Percentiles rank a stretch among this genome's conserved stretches.
These are phyloP conservation scores for Vickermania spadyakhi DNA, from an alignment of 208 protist species.

Conservation along the genomic window DNA sequence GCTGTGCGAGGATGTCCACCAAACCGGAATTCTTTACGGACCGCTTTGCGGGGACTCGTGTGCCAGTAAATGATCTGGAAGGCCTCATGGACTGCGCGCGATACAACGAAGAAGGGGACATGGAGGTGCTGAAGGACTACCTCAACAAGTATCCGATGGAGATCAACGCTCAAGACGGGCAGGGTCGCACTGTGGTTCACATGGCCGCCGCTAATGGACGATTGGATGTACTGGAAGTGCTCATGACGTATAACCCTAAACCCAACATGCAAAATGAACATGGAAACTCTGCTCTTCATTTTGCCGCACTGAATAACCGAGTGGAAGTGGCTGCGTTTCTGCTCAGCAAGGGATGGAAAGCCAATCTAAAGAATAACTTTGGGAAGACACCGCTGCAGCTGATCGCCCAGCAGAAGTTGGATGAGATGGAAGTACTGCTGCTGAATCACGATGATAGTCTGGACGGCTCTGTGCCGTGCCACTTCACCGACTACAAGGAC, in stretches of 20 bases:
- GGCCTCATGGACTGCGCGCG: conserved; percentile 79
- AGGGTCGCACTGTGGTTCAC: conserved; percentile 77
- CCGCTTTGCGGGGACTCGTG: conserved; percentile 1
- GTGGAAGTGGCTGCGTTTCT: conserved; percentile 48
- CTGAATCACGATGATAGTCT: conserved; percentile 57
- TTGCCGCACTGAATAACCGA: conserved; percentile 84
- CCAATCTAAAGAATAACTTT: conserved; percentile 42
- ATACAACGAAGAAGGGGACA: conserved; percentile 75
- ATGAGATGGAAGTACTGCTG: conserved; percentile 79
- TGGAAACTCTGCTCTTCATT: conserved; percentile 83
- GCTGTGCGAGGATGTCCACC: no score
- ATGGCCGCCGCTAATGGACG: conserved; percentile 84
- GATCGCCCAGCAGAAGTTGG: conserved; percentile 68
- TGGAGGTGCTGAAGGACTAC: conserved; percentile 28
- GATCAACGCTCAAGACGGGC: conserved; percentile 50
- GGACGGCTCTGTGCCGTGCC: conserved; percentile 32
- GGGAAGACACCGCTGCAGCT: conserved; percentile 61
- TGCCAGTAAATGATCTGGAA: conserved; percentile 47
- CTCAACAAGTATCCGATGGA: conserved; percentile 33
- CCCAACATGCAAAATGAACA: conserved; percentile 66
- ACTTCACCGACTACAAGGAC: conserved; percentile 7
- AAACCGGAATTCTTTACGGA: background rate
- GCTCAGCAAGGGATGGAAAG: conserved; percentile 45
- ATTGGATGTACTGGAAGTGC: conserved; percentile 55
- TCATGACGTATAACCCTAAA: conserved; percentile 44